Percentiles rank a stretch among this genome's conserved stretches.
phyloP scores from a whole-genome alignment of 2,329 filamentous ascomycete species.

The Phoma sp. region DNA sequence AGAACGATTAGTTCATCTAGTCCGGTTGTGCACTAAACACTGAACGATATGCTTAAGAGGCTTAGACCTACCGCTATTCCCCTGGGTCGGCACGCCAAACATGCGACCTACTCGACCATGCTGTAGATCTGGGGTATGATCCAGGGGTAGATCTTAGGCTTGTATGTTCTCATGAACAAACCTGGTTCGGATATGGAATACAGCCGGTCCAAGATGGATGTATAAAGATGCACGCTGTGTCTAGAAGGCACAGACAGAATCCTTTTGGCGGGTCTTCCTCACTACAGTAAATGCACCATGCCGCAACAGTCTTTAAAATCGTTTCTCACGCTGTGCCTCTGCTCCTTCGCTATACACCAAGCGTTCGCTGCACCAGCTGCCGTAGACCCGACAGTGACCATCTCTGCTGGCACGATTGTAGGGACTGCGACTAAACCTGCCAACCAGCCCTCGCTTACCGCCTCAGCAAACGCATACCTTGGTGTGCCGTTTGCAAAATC shows the following conservation, averaged over 20 bases:
- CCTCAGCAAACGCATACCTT: conserved; percentile 20
- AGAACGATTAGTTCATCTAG: background rate
- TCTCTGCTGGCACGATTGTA: conserved; percentile 14
- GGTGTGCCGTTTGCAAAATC: conserved; percentile 24
- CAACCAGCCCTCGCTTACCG: conserved; percentile 18
- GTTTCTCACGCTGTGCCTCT: background rate
- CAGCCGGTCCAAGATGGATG: background rate
- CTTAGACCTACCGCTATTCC: conserved; percentile 1
- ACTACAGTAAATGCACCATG: background rate
- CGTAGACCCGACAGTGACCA: conserved; percentile 10
- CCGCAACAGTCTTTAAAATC: background rate
- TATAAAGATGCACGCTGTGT: background rate
- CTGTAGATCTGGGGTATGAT: background rate
- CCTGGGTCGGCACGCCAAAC: background rate
- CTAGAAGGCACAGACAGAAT: background rate
- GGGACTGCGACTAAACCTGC: conserved; percentile 10
- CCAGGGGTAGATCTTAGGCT: background rate
- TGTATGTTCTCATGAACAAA: background rate
- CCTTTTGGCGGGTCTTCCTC: no score
- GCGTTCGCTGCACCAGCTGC: conserved; percentile 8
- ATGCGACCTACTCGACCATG: background rate
- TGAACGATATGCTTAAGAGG: background rate
- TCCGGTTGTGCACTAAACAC: background rate
- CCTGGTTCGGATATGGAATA: background rate
- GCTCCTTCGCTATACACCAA: background rate